Base-by-base conservation (phyloP, 225 moss, liverwort and hornwort genomes). In the Takakia lepidozioides region DNA sequence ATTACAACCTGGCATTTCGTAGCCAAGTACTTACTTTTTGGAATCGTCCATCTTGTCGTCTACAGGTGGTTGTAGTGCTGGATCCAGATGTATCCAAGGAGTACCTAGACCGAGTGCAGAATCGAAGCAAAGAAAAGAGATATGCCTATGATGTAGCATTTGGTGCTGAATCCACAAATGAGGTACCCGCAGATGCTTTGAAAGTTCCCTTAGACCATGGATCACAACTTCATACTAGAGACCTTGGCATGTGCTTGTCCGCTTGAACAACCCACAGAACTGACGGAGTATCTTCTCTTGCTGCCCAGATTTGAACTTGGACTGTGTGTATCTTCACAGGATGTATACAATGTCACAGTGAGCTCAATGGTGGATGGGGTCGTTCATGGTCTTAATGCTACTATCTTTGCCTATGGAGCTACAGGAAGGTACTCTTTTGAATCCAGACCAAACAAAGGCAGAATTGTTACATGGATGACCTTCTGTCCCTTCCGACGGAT, bases 361-460 rank as follows among this genome's bases (percentile, higher is more conserved):
- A 58, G 62, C 24, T 59, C 54, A 18, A 70, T 76, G 70, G 76
- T 76, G 24, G 76, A 76, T 25, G 70, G 76, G n/a, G 76, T 76
- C 20, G 66, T 76, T 42, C 62, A 62, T 30, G 76, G 76, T 26
- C 62, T 76, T 29, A 76, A 76, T 53, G 76, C 70, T 54, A 76
- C 76, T 29, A 70, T 76, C 25, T 70, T 76, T 48, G 76, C 76
- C 2, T 76, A 76, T 67, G 70, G 76, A 21, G 76, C 76, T 46
- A 76, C 76, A 3, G 76, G 76, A 25, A 76, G 73, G 73, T 67
- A 73, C n/a, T n/a, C n/a, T n/a, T n/a, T n/a, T n/a, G n/a, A n/a
- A n/a, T n/a, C n/a, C n/a, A n/a, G n/a, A n/a, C n/a, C n/a, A n/a
- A n/a, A n/a, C n/a, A n/a, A n/a, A n/a, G n/a, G n/a, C n/a, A n/a